These are phyloP conservation scores for Moesziomyces antarcticus DNA, from an alignment of 1,284 basidiomycete genomes.

Conservation along the genomic window DNA sequence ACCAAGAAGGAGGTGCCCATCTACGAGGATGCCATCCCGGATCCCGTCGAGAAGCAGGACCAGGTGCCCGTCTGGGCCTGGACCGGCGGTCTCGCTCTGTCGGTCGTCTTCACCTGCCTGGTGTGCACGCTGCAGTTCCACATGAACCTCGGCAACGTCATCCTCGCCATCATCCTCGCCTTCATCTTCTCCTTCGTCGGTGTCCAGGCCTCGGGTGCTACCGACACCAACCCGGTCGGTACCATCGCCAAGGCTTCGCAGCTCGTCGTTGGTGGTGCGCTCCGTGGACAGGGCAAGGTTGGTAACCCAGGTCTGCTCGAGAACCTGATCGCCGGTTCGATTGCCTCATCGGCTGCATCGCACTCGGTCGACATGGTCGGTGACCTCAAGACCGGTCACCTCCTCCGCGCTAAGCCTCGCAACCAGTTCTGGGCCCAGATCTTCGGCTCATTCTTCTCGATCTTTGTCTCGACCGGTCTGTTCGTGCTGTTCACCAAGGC, in stretches of 20 bases:
- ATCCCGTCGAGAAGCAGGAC: constrained; percentile 69
- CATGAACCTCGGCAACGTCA: constrained; percentile 63
- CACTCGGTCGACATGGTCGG: constrained; percentile 79
- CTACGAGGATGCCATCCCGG: constrained; percentile 46
- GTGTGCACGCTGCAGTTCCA: constrained; percentile 68
- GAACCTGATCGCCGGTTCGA: constrained; percentile 74
- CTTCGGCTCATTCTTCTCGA: constrained; percentile 65
- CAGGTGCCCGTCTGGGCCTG: constrained; percentile 75
- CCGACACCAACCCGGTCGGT: constrained; percentile 61
- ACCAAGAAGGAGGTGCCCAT: constrained; percentile 27
- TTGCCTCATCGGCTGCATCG: constrained; percentile 74
- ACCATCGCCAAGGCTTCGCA: constrained; percentile 60
- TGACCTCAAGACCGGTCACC: constrained; percentile 79
- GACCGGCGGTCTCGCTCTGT: constrained; percentile 72
- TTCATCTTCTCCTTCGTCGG: constrained; percentile 79
- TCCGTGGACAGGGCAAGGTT: constrained; percentile 68
- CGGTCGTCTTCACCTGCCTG: constrained; percentile 73
- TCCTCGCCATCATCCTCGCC: constrained; percentile 71
- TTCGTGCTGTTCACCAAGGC: constrained; percentile 70
- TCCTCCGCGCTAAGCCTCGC: constrained; percentile 76
- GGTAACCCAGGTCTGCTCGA: constrained; percentile 72
- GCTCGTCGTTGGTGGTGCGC: constrained; percentile 59
- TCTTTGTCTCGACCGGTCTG: constrained; percentile 49
- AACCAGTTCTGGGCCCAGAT: constrained; percentile 75
- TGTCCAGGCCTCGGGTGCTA: constrained; percentile 70